Base-by-base conservation (phyloP, 805 yeast genomes). In the Lachancea kluyveri region DNA sequence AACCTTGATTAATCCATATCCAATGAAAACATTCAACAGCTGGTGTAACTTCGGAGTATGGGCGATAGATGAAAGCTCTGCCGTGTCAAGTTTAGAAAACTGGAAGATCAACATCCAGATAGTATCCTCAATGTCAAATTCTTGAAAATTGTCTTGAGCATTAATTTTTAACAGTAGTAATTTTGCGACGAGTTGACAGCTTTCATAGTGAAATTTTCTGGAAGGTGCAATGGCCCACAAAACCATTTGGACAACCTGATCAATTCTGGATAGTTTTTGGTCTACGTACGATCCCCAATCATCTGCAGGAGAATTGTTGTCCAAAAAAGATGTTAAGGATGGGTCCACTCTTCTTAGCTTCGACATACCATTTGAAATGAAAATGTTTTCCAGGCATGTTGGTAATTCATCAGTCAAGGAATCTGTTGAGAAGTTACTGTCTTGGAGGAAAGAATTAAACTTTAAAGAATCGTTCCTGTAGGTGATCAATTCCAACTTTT, bases 381-480 rank as follows among this genome's bases (percentile, higher is more conserved):
- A 32, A 8, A 20, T 21, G 13, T 11, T 17, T 15, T 25, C 25
- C 16, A 19, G 21, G 10, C 15, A 6, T 24, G 43, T 52, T 8
- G 35, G 15, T 5, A 36, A 33, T 12, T 33, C 32, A 3, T 49
- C 29, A 15, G 48, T 39, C 14, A 39, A 26, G 3, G 26, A 4
- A 3, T 43, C 51, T 13, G 28, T 26, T 7, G 52, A 37, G 26
- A 39, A 47, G 23, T 40, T 42, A 0, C 71, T 54, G 61, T 52
- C 16, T 9, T 26, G 33, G 12, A 44, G 25, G 6, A 44, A 20
- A n/a, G 44, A 60, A 46, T 73, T 75, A 27, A 76, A 62, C 68
- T 77, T 75, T 31, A 81, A 59, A 3, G 86, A 78, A 56, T 80
- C 86, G 50, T 81, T 81, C 48, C 88, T 59, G 46, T 75, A 78